Evolutionary conservation across 371 early-diverging fungal genomes (phyloP), one percentile per base, ranked within the genome.

Genomic region (Sporodiniella umbellata): DNA sequence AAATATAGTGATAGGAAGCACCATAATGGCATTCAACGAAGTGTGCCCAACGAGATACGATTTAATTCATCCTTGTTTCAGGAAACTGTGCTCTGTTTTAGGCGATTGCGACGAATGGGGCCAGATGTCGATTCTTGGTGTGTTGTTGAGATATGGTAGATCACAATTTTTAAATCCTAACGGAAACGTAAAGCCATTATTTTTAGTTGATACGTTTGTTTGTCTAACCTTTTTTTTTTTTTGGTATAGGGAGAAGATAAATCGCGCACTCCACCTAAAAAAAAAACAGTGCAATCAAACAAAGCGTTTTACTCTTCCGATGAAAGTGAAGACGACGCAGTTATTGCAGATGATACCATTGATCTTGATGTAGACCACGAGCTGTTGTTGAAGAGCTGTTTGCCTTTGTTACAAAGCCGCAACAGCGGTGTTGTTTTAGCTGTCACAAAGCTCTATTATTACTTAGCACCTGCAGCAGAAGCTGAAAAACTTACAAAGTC

Each of bases 71-170:
- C 83, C 79, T 23, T 93, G 94, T 56, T 98, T 80, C 68, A 81
- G 93, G 24, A 89, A 93, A 40, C 74, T 95, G 40, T 96, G 96
- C 58, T 68, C 72, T 22, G 70, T 93, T 75, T 64, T 98, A 23
- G 70, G 83, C 5, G 95, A 94, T 35, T 83, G 92, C 45, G 96
- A 98, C 66, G 94, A 95, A 61, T 95, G 96, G 96, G 94, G 91
- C 14, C 96, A 96, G 67, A 80, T 93, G 48, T 87, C 90, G 8
- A 86, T 93, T n/a, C 52, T 94, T 33, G 81, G 84, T 23, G 60
- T 94, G 12, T 58, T 98, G 50, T 46, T 87, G 30, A 78, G 89
- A 10, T 98, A 98, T 74, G 84, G 88, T 18, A 79, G 86, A 53
- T 70, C 74, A 6, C 83, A 85, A 49, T 84, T 85, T 59, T 52